Evolutionary conservation across 352 stramenopile genomes (phyloP), one percentile per base, ranked within the genome.

Genomic region (Peronospora belbahrii): DNA sequence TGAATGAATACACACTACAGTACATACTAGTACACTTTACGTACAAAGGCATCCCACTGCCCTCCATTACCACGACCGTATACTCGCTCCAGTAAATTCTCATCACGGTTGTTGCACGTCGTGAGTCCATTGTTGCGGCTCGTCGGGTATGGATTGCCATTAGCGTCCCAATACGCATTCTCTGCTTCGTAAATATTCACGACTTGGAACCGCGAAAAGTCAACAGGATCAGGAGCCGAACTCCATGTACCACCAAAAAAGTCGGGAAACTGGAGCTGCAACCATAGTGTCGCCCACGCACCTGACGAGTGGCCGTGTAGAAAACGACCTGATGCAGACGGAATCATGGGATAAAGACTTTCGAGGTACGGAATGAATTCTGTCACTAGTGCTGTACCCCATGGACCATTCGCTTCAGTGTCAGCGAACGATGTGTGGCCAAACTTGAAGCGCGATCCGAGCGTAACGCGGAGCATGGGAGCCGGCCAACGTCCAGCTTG

Each of bases 161-260:
- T 74, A 17, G 56, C 36, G 41, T 88, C 77, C 77, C 77, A 88
- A 48, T 79, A 88, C 58, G 74, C 76, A 51, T 88, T 88, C 7
- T 67, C 52, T 20, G 64, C 67, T 33, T 83, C 59, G 40, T 88
- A 88, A 30, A 88, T 85, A 42, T 85, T 79, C 6, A 82, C 58
- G 4, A 70, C 42, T 59, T 88, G 77, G 49, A 88, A 86, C 22
- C 48, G 38, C 20, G 64, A 74, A 35, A 88, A 88, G 43, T 86
- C 74, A 0, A 88, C 77, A 0, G 77, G 77, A 36, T 86, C 74
- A 6, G 77, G 77, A 6, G 77, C 74, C 19, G 74, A 81, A 42
- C 77, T 86, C 77, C 77, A 88, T 4, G 77, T 67, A 13, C 77
- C 77, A n/a, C 71, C 70, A 49, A 88, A 88, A 50, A 83, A 74